A percentile compares a stretch with the other conserved stretches of the same genome.
phyloP scores from a whole-genome alignment of 2,329 filamentous ascomycete species.

The Fusarium redolens region DNA sequence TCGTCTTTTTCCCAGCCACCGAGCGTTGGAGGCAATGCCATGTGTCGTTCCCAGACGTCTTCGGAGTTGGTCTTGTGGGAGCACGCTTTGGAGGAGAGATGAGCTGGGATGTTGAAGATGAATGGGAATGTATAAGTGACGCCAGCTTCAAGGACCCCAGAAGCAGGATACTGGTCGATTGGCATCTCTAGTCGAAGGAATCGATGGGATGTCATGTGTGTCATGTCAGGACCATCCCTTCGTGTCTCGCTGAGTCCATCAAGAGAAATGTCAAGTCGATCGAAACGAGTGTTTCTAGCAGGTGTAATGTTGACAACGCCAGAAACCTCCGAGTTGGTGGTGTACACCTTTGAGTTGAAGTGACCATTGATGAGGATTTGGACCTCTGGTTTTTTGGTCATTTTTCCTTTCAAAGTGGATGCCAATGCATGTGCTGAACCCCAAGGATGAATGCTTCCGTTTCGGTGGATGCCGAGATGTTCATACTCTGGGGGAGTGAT shows the following conservation, averaged over 20 bases:
- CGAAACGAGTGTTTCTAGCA: constrained; percentile 23
- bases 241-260: constrained; percentile 33
- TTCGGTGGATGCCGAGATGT: constrained; percentile 24
- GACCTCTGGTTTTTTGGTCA: constrained; percentile 21
- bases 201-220: constrained; percentile 33
- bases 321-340: constrained; percentile 39
- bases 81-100: constrained; percentile 35
- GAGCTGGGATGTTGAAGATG: constrained; percentile 39
- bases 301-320: constrained; percentile 34
- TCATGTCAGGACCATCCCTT: constrained; percentile 36
- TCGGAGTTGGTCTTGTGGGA: constrained; percentile 17
- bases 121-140: constrained; percentile 37
- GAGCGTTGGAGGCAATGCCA: constrained; percentile 32
- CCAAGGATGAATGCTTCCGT: constrained; percentile 21
- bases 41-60: constrained; percentile 30
- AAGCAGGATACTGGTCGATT: constrained; percentile 29
- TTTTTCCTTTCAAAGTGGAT: constrained; percentile 10
- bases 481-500: constrained; percentile 30
- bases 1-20: constrained; percentile 40
- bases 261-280: constrained; percentile 31
- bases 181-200: constrained; percentile 42
- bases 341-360: constrained; percentile 43
- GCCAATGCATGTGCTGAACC: constrained; percentile 19
- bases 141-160: constrained; percentile 24
- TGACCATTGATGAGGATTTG: constrained; percentile 32